Base-by-base conservation (phyloP, 176 grass and related monocot species). In the Carex scoparia region DNA sequence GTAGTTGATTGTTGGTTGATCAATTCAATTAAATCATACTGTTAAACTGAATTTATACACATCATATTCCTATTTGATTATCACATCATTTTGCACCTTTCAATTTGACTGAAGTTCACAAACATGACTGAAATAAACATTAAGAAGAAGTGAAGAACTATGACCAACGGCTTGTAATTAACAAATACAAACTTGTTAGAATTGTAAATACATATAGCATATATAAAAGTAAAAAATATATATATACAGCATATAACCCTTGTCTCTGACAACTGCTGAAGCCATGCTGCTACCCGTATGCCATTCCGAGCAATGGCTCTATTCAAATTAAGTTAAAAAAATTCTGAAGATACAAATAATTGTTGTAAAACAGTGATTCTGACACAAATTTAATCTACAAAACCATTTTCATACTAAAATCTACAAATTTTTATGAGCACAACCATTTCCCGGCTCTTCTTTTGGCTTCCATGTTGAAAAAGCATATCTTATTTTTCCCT, bases 401-500 rank as follows among this genome's bases (percentile, higher is more conserved):
- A 75, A 75, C 18, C 44, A 53, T 53, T 75, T 23, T 9, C 15
- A 14, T 5, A 75, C 70, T 75, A 49, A 53, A 75, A 13, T 27
- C 11, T 11, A 28, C 19, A 51, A 51, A 75, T 1, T 51, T 49
- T 28, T 75, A 75, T 70, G 33, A 19, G 10, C n/a, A 35, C 13
- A 53, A 49, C 46, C 10, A 75, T 53, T 75, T 75, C 10, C 44
- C 7, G 5, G 10, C 23, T 53, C 44, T 31, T 4, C 5, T 83
- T 49, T 68, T 28, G 80, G 38, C 58, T 87, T 84, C 88, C 88
- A 90, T 80, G 73, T 64, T 11, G 81, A 87, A 30, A 86, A 1
- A 12, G 88, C 85, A 84, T 71, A 80, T 2, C 79, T 42, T 56
- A 81, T 61, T n/a, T 85, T 84, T 69, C 88, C 85, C 60, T 87